Evolutionary conservation across 208 protist species (phyloP).

Genomic region (Leishmania braziliensis): DNA sequence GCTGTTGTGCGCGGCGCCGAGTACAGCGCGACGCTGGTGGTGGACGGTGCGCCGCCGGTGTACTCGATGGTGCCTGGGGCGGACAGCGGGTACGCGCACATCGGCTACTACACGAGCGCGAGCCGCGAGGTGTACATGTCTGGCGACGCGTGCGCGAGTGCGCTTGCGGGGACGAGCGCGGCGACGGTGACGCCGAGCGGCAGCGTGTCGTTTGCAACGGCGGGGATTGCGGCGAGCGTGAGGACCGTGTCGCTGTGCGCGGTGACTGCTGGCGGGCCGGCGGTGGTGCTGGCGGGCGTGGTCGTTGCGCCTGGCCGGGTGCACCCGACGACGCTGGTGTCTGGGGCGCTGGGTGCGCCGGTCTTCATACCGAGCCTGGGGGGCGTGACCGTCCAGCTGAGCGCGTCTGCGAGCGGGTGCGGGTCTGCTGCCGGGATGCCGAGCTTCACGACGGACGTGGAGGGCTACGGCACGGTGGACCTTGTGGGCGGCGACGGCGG

Average conservation of each 20-base stretch:
- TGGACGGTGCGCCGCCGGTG: constrained; percentile 28
- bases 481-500: constrained; percentile 26
- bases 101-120: constrained; percentile 34
- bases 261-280: constrained; percentile 40
- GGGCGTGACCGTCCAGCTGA: constrained; percentile 48
- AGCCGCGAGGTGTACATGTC: constrained; percentile 62
- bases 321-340: constrained; percentile 54
- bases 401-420: constrained; percentile 30
- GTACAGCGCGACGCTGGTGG: constrained; percentile 49
- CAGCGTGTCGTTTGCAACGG: constrained; percentile 30
- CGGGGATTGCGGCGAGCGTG: constrained; percentile 20
- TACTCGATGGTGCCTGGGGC: constrained; percentile 62
- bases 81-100: constrained; percentile 40
- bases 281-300: constrained; percentile 21
- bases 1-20: constrained; percentile 47
- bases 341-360: constrained; percentile 26
- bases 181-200: constrained; percentile 25
- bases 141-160: constrained; percentile 29
- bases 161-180: constrained; percentile 26
- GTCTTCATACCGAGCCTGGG: constrained; percentile 57
- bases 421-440: constrained; percentile 26
- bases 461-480: constrained; percentile 48
- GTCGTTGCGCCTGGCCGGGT: constrained; percentile 38
- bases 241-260: constrained; percentile 42
- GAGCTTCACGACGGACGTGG: constrained; percentile 50